phyloP scores from a whole-genome alignment of 805 yeast genomes.

The Jamesozyma rosinii region DNA sequence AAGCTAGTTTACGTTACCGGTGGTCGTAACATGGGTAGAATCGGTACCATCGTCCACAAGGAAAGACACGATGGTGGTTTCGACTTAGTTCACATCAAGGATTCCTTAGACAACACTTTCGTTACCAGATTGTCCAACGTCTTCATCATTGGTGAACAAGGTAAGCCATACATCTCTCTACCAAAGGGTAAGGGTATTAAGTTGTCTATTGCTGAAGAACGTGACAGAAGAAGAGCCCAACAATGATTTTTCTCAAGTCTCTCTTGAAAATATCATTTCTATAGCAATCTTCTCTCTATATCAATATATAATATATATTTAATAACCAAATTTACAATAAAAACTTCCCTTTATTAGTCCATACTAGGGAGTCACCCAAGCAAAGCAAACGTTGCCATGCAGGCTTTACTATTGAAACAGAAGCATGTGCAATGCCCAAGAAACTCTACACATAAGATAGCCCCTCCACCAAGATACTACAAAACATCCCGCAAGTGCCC shows the following conservation, averaged over 20 bases:
- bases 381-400: no score
- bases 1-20: constrained; percentile 88
- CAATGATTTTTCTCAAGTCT: constrained; percentile 13
- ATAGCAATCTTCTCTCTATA: background rate
- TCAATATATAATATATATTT: constrained; percentile 4
- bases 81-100: constrained; percentile 95
- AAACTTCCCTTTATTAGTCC: constrained; percentile 1
- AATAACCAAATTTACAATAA: constrained; percentile 2
- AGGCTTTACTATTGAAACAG: no score
- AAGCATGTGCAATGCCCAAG: no score
- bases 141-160: constrained; percentile 91
- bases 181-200: constrained; percentile 99
- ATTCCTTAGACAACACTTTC: constrained; percentile 86
- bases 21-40: constrained; percentile 98
- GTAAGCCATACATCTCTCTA: constrained; percentile 86
- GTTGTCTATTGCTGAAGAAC: constrained; percentile 91
- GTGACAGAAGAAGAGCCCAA: constrained; percentile 95
- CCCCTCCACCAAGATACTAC: no score
- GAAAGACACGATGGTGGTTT: constrained; percentile 98
- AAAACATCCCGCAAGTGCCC: no score
- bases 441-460: no score
- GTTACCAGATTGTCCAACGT: constrained; percentile 92
- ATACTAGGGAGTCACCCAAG: no score
- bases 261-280: no score
- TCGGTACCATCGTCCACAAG: constrained; percentile 91